Evolutionary conservation across 2,329 filamentous ascomycete genomes (phyloP), one percentile per base, ranked within the genome.

Genomic region (Epichloe scottii): DNA sequence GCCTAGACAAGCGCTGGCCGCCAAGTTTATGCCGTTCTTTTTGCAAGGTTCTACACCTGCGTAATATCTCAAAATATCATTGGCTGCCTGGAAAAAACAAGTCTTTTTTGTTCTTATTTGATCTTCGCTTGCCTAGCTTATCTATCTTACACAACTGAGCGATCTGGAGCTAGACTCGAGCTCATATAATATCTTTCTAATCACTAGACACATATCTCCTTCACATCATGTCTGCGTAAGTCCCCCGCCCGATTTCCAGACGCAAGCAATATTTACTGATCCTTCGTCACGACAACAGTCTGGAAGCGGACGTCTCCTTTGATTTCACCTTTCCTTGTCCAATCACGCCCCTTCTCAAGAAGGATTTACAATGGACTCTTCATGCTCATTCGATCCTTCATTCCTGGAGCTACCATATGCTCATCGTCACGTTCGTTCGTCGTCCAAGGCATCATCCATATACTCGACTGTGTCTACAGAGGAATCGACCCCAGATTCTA

Each of bases 381-480:
- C 56, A 60, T 78, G 74, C 63, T 69, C 71, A 54, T 81, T 80
- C 67, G 77, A 82, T 58, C 68, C 75, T 43, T 72, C 76, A 51
- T 68, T 82, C 52, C 69, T 80, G 56, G 75, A 79, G 57, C 71
- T 79, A 54, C 70, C 77, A 23, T 79, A 69, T 65, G 65, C 66
- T 63, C 68, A 68, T 54, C 71, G 70, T 57, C 81, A 87, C 65
- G 74, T 71, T 64, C 80, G 81, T 62, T 79, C 79, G 61, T 74
- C 76, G 53, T 87, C 84, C 57, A 79, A 81, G 60, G 76, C 77
- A 48, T 86, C 77, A 45, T 86, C 85, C 55, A 70, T 80, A 61
- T 85, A 82, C 71, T 71, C 68, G 10, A 52, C 57, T 48, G 77
- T 85, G 65, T 87, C 84, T 43, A 79, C 63, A n/a, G 60, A 61